Evolutionary conservation across 345 rosid species (phyloP), one percentile per base, ranked within the genome.

Genomic region (Adansonia digitata): DNA sequence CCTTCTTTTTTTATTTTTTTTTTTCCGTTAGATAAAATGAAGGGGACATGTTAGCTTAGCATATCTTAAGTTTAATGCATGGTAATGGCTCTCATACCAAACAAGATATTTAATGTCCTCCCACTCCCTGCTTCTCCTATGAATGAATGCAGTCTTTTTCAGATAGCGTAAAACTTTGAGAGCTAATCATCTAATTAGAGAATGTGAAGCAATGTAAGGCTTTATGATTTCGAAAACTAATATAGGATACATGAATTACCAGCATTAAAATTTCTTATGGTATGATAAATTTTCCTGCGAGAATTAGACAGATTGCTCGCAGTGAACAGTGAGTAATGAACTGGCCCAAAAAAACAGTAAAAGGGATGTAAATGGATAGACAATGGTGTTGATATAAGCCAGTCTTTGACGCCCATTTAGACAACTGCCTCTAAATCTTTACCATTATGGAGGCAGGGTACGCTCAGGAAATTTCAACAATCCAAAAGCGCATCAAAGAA

Each of bases 401-500:
- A 94, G 79, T 87, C 98, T 90, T 82, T 94, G 97, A 4, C 92
- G 94, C 87, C 82, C 84, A 73, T 87, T 90, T 73, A 94, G 98
- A 66, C 98, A 97, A 63, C 98, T 97, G 29, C 91, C 98, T 42
- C 98, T 91, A 72, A 75, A 89, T 2, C 97, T 97, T 26, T 94
- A 94, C 98, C 98, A 92, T 14, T 92, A 90, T 3, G 98, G 97
- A 78, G 34, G 3, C 97, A 94, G 69, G 92, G 98, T 70, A 97
- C 81, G 74, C 98, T 94, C 65, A 94, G 84, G 90, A 94, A 94
- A 74, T 83, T 94, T 96, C 0, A 94, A 94, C 0, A 97, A 92
- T 11, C 98, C 98, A 74, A 94, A 94, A 59, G 98, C 98, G 97
- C 97, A 94, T 39, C 97, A 92, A 1, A 94, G 90, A 82, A 92